Evolutionary conservation across 2,329 filamentous ascomycete species (phyloP), one percentile per base, ranked within the genome.

Genomic region (Magnaporthiopsis incrustans): DNA sequence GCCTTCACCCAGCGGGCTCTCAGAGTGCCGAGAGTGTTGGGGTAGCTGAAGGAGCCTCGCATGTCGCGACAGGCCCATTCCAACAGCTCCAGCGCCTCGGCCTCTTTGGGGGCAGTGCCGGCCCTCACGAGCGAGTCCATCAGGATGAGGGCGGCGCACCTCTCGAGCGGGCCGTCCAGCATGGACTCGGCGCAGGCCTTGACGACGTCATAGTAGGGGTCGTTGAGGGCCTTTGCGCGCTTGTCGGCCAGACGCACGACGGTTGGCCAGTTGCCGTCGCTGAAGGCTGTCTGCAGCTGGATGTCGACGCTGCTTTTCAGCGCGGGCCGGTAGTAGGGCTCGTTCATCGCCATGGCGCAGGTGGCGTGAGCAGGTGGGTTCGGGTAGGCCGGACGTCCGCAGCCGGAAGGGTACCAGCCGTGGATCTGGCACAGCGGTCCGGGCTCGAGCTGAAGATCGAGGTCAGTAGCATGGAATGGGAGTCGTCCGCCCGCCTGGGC

Each of bases 161-260:
- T 80, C 64, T 82, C 78, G 2, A 69, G 67, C 0, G 81, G 76
- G 59, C 81, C 79, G 67, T 85, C 83, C 2, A 82, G 71, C 69
- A 81, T 79, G 26, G 81, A 80, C 71, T 83, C 80, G 18, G 82
- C 82, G 64, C 77, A 81, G 56, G 79, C 71, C 67, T 78, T 82
- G 65, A 83, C 73, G 30, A 77, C 82, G 74, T 84, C 78, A 68
- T 82, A 86, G 69, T 86, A 86, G 10, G 80, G 75, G 57, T 85
- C 83, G 62, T 83, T 82, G 57, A 76, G 77, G 1, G 76, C 72
- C 67, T 78, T 79, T 64, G 76, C 75, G 33, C 81, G 76, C 72
- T 83, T 81, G 66, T 82, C 80, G 18, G 84, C 83, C 18, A 85
- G 75, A 33, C 79, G 81, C 32, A 80, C 74, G 63, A 79, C 82